Percentiles rank a stretch among this genome's conserved stretches.
Conservation (phyloP, 2,329 filamentous ascomycete genomes). For the Harringtonia aguacate region DNA sequence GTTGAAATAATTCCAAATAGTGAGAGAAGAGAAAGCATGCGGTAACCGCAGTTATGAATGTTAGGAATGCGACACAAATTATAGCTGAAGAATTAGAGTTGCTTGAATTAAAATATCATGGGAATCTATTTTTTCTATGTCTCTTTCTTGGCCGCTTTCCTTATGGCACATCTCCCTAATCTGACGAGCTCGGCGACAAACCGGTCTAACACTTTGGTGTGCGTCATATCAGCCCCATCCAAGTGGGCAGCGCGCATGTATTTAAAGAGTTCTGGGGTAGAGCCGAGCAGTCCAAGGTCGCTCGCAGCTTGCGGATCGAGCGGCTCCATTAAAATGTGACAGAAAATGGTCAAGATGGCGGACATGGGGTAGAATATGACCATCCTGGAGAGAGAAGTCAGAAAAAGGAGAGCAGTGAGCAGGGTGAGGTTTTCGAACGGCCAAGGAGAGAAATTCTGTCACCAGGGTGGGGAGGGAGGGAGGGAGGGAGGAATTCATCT, state of each 20-base stretch:
- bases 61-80: no score
- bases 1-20: no score
- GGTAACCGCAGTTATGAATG: no score
- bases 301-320: conserved; percentile 26
- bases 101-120: no score
- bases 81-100: no score
- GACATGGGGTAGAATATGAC: conserved; percentile 46
- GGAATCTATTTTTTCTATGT: no score
- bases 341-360: conserved; percentile 42
- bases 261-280: conserved; percentile 31
- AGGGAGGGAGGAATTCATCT: background rate
- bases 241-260: conserved; percentile 18
- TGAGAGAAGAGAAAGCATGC: no score
- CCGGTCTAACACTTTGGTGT: conserved; percentile 8
- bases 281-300: conserved; percentile 35
- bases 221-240: conserved; percentile 4
- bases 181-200: conserved; percentile 12
- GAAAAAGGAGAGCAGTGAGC: background rate
- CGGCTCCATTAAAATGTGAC: conserved; percentile 40
- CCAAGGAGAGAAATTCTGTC: no score
- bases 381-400: conserved; percentile 24
- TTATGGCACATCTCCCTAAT: no score
- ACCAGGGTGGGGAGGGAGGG: no score
- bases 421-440: no score
- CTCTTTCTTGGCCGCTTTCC: no score